These are phyloP conservation scores for Cornus florida DNA, from an alignment of 148 eudicot species.

Conservation along the genomic window DNA sequence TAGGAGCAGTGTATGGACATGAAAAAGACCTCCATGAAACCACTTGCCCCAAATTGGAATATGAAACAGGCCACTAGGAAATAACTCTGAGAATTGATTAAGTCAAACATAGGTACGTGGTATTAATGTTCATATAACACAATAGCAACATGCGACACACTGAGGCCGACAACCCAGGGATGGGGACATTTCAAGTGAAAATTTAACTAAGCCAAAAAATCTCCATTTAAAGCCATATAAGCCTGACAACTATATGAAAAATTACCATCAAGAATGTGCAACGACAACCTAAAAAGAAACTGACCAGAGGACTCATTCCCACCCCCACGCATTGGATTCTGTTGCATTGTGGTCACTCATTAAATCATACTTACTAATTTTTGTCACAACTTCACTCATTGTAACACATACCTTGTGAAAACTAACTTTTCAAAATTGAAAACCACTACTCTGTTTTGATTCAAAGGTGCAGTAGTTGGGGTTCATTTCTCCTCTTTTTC, in stretches of 20 bases:
- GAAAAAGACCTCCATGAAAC: background rate
- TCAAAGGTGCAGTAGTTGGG: too few relatives aligned
- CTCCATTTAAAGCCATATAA: background rate
- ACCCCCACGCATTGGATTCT: background rate
- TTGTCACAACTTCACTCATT: background rate
- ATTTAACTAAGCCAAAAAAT: background rate
- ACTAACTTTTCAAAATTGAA: too few relatives aligned
- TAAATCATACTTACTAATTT: too few relatives aligned
- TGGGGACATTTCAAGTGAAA: background rate
- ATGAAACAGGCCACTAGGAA: conserved; percentile 4
- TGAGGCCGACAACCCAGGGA: background rate
- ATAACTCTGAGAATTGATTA: background rate
- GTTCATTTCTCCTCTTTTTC: too few relatives aligned
- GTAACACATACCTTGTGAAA: background rate
- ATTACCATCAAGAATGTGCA: background rate
- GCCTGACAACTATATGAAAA: background rate
- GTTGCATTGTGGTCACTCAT: too few relatives aligned
- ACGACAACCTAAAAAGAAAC: background rate
- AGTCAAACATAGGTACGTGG: background rate
- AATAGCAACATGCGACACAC: background rate
- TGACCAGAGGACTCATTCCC: background rate
- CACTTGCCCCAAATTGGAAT: background rate
- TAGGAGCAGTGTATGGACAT: background rate
- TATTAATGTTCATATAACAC: background rate
- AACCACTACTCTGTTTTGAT: too few relatives aligned